These are phyloP conservation scores for Nicotiana undulata DNA, from an alignment of 257 asterid species.

Conservation along the genomic window DNA sequence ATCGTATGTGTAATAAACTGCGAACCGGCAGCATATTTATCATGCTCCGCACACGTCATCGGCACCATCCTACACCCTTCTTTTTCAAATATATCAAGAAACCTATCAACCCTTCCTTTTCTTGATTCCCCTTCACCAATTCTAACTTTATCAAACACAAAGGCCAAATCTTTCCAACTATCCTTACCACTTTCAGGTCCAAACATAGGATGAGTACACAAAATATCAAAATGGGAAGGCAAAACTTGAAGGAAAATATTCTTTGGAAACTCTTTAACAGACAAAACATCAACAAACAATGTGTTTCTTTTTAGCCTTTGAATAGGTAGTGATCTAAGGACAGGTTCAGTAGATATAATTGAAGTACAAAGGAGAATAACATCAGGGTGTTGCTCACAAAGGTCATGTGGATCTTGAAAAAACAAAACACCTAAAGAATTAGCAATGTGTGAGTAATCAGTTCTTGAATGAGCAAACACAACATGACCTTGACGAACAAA, in stretches of 20 bases:
- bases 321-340: constrained; percentile 52
- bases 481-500: constrained; percentile 56
- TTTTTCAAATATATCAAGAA: constrained; percentile 54
- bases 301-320: constrained; percentile 56
- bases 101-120: constrained; percentile 34
- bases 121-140: constrained; percentile 53
- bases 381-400: constrained; percentile 75
- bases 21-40: constrained; percentile 64
- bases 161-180: constrained; percentile 51
- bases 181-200: constrained; percentile 85
- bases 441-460: constrained; percentile 36
- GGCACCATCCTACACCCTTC: constrained; percentile 88
- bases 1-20: constrained; percentile 77
- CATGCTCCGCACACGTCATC: constrained; percentile 78
- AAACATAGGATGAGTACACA: constrained; percentile 90
- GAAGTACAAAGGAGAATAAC: constrained; percentile 60
- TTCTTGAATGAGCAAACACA: constrained; percentile 54
- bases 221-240: constrained; percentile 61
- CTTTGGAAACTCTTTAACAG: constrained; percentile 63
- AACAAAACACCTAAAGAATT: constrained; percentile 45
- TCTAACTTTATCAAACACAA: constrained; percentile 70
- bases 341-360: constrained; percentile 51
- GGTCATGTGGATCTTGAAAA: constrained; percentile 54
- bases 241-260: constrained; percentile 47
- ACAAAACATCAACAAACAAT: constrained; percentile 61